A percentile compares a stretch with the other conserved stretches of the same genome.
phyloP scores from a whole-genome alignment of 2,329 filamentous ascomycete genomes.

The Penicillium sp. region DNA sequence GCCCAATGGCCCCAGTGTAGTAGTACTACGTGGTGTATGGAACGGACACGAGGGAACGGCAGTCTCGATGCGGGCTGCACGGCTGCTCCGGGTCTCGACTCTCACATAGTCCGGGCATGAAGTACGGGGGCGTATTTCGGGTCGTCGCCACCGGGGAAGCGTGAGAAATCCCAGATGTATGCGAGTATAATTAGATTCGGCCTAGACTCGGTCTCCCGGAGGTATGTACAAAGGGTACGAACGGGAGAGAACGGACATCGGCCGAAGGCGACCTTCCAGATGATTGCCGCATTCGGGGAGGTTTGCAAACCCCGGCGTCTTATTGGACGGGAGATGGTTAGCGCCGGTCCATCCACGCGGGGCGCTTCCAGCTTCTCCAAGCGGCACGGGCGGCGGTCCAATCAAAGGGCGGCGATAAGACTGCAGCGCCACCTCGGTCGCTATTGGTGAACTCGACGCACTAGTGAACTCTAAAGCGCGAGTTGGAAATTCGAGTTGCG shows the following conservation, averaged over 20 bases:
- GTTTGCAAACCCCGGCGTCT: background rate
- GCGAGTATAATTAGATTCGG: too few relatives aligned
- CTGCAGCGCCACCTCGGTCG: constrained; percentile 13
- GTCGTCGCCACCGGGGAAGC: too few relatives aligned
- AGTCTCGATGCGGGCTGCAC: too few relatives aligned
- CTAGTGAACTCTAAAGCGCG: constrained; percentile 14
- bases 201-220: too few relatives aligned
- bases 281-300: constrained; percentile 5
- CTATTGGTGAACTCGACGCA: constrained; percentile 9
- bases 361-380: background rate
- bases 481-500: background rate
- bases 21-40: too few relatives aligned
- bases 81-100: too few relatives aligned
- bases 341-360: background rate
- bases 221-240: too few relatives aligned
- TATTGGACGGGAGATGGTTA: constrained; percentile 1
- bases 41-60: too few relatives aligned
- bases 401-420: constrained; percentile 18
- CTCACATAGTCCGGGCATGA: too few relatives aligned
- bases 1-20: too few relatives aligned
- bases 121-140: too few relatives aligned
- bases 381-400: constrained; percentile 3
- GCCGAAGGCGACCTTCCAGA: constrained; percentile 8
- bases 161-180: too few relatives aligned
- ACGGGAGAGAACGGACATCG: background rate